Evolutionary conservation across 2,329 filamentous ascomycete species (phyloP).

Genomic region (Fusarium praegraminearum): DNA sequence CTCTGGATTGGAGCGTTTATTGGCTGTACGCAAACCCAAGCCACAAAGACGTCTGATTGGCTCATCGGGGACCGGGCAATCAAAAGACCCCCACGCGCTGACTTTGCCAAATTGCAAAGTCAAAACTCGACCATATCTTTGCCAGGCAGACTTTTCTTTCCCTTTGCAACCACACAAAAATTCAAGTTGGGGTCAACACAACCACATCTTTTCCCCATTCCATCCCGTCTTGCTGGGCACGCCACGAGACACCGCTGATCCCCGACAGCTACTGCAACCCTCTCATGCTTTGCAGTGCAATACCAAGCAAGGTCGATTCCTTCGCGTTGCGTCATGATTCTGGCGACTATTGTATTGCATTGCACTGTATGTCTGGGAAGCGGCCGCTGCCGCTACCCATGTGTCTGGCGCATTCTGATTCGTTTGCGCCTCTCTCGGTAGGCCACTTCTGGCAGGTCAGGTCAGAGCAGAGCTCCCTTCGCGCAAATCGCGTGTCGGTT

Average conservation of each 20-base stretch:
- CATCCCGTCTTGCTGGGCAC: slow-evolving; percentile 16
- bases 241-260: slow-evolving; percentile 44
- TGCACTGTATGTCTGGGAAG: slow-evolving; percentile 7
- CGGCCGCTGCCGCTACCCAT: slow-evolving; percentile 15
- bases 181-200: slow-evolving; percentile 32
- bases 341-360: slow-evolving; percentile 8
- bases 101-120: slow-evolving; percentile 48
- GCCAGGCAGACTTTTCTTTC: slow-evolving; percentile 26
- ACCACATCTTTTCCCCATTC: slow-evolving; percentile 12
- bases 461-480: neutral
- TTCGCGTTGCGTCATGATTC: slow-evolving; percentile 16
- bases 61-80: slow-evolving; percentile 20
- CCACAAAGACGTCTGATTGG: slow-evolving; percentile 12
- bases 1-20: slow-evolving; percentile 30
- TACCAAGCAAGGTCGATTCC: slow-evolving; percentile 11
- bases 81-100: slow-evolving; percentile 47
- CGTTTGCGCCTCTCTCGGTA: neutral
- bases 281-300: slow-evolving; percentile 4
- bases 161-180: slow-evolving; percentile 42
- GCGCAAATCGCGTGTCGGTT: neutral
- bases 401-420: neutral
- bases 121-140: slow-evolving; percentile 46
- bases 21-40: slow-evolving; percentile 1
- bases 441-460: neutral
- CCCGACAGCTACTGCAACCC: slow-evolving; percentile 34